Percentiles rank a stretch among this genome's conserved stretches.
Conservation (phyloP, 2,329 filamentous ascomycete species). For the Mariannaea elegans region DNA sequence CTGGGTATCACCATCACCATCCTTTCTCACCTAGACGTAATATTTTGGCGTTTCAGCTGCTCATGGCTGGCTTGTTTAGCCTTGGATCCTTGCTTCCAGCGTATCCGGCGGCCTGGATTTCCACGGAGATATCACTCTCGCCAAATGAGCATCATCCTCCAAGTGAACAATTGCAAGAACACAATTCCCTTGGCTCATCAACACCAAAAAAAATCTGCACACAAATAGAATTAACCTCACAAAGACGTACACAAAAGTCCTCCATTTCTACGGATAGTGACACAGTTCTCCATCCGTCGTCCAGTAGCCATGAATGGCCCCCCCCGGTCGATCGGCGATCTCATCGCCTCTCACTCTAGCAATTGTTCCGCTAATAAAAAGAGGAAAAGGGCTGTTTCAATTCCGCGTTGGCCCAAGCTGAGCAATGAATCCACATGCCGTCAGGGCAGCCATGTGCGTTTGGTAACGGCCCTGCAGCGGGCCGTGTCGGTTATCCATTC, state of each 20-base stretch:
- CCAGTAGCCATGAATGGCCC: not conserved
- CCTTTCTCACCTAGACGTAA: not conserved
- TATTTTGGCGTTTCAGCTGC: not conserved
- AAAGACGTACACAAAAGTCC: too few species aligned
- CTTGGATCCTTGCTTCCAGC: not conserved
- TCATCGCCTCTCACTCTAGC: not conserved
- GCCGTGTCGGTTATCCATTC: constrained; percentile 8
- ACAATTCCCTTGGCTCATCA: too few species aligned
- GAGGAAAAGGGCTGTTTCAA: not conserved
- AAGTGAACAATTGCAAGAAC: too few species aligned
- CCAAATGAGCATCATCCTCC: not conserved
- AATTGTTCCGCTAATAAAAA: not conserved
- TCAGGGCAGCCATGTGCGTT: constrained; percentile 25
- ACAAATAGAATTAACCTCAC: too few species aligned
- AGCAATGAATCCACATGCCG: too few species aligned
- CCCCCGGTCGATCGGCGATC: not conserved
- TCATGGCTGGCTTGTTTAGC: not conserved
- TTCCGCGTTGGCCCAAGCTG: not conserved
- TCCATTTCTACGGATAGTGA: too few species aligned
- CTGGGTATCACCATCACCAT: not conserved
- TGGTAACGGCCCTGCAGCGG: constrained; percentile 38
- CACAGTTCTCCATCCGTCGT: too few species aligned
- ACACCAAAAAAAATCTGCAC: too few species aligned
- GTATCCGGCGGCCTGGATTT: not conserved
- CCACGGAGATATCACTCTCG: not conserved